phyloP scores from a whole-genome alignment of 495 filamentous ascomycete species.

The Daldinia decipiens region DNA sequence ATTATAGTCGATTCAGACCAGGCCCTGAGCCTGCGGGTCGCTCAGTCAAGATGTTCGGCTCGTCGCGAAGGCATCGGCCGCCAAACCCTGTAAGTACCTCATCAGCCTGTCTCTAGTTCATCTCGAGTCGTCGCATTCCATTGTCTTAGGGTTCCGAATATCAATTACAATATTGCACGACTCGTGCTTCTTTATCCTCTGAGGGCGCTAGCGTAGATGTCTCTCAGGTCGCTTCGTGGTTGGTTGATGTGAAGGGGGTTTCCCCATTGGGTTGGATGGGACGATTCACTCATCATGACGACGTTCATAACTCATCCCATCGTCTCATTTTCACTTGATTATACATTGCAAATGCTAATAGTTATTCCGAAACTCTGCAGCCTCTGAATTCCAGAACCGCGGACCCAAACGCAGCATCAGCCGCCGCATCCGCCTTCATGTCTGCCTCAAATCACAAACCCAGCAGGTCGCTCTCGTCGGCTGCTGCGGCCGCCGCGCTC shows the following conservation, averaged over 20 bases:
- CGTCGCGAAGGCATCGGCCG: conserved; percentile 56
- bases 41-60: conserved; percentile 54
- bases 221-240: conserved; percentile 32
- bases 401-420: conserved; percentile 75
- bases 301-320: conserved; percentile 18
- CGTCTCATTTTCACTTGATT: conserved; percentile 10
- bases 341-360: conserved; percentile 29
- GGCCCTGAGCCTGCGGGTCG: conserved; percentile 41
- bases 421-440: conserved; percentile 83
- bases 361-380: conserved; percentile 45
- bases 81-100: conserved; percentile 57
- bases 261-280: conserved; percentile 23
- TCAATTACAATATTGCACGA: conserved; percentile 32
- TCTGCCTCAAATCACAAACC: conserved; percentile 66
- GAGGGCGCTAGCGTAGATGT: conserved; percentile 32
- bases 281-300: conserved; percentile 42
- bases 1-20: conserved; percentile 39
- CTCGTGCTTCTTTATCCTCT: conserved; percentile 34
- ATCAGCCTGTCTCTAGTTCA: conserved; percentile 12
- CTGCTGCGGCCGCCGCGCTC: conserved; percentile 85
- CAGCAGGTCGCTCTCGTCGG: conserved; percentile 73
- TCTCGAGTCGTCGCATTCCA: conserved; percentile 39
- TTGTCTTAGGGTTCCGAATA: conserved; percentile 27
- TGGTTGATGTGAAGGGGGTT: conserved; percentile 22
- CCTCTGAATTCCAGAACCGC: conserved; percentile 69